phyloP scores from a whole-genome alignment of 2,329 filamentous ascomycete species.

The Sporothrix inflata region DNA sequence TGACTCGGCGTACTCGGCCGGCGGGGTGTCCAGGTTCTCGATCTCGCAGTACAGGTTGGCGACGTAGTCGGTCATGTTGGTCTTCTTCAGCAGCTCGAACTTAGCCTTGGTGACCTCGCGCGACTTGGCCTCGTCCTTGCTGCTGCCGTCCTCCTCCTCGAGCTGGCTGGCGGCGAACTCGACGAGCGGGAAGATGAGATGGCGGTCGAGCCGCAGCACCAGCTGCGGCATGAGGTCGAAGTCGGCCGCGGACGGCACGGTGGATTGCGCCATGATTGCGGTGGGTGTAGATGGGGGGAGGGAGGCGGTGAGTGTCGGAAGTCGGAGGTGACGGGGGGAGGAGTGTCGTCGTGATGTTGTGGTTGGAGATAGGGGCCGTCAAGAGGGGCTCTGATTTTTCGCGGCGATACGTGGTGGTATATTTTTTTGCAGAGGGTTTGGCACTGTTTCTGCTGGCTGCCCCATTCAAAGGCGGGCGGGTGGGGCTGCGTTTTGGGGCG shows the following conservation, averaged over 20 bases:
- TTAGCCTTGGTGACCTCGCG: constrained; percentile 81
- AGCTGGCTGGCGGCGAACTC: constrained; percentile 87
- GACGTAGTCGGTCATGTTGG: constrained; percentile 99
- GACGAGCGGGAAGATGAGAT: constrained; percentile 94
- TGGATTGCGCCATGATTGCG: constrained; percentile 30
- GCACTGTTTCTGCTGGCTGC: background rate
- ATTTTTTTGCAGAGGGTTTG: constrained; percentile 25
- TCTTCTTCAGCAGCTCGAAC: constrained; percentile 91
- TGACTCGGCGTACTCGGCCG: constrained; percentile 86
- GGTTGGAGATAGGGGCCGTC: background rate
- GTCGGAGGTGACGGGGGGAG: background rate
- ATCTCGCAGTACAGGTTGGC: constrained; percentile 89
- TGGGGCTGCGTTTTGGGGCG: background rate
- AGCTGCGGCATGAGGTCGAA: constrained; percentile 76
- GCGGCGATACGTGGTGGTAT: constrained; percentile 16
- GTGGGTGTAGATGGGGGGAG: background rate
- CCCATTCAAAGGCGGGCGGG: constrained; percentile 16
- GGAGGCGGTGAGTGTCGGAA: background rate
- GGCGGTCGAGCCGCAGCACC: constrained; percentile 89
- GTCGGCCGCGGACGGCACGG: constrained; percentile 35
- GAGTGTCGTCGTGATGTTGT: background rate
- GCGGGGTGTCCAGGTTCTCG: constrained; percentile 74
- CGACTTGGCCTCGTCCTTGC: constrained; percentile 57
- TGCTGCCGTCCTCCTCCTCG: constrained; percentile 67
- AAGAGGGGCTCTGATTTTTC: constrained; percentile 21